Evolutionary conservation across 2,329 filamentous ascomycete species (phyloP).

Genomic region (Arthrobotrys sinensis): DNA sequence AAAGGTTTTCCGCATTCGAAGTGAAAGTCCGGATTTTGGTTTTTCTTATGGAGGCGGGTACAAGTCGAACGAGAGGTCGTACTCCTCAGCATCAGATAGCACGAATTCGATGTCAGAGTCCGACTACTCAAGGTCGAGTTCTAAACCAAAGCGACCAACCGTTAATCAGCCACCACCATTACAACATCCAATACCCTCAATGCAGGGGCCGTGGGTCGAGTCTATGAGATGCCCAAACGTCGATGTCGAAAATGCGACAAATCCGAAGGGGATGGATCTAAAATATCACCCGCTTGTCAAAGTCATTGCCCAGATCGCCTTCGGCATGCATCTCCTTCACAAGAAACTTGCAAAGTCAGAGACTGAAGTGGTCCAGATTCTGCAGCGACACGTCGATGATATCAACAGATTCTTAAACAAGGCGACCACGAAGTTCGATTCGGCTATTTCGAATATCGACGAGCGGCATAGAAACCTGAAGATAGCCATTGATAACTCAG

Average conservation of each 20-base stretch:
- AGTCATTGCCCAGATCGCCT: conserved; percentile 90
- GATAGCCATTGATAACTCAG: conserved; percentile 82
- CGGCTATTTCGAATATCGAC: conserved; percentile 83
- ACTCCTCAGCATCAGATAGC: conserved; percentile 59
- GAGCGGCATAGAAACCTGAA: conserved; percentile 85
- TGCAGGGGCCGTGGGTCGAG: conserved; percentile 87
- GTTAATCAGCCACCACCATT: conserved; percentile 68
- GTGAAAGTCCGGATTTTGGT: conserved; percentile 52
- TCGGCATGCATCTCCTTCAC: conserved; percentile 89
- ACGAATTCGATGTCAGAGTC: conserved; percentile 50
- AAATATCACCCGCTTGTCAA: conserved; percentile 90
- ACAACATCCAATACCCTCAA: conserved; percentile 80
- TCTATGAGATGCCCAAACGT: conserved; percentile 77
- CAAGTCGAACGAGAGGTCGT: conserved; percentile 45
- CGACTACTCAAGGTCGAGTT: conserved; percentile 17
- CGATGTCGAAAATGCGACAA: conserved; percentile 79
- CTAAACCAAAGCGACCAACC: background rate
- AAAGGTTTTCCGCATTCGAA: conserved; percentile 51
- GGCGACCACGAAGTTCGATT: conserved; percentile 85
- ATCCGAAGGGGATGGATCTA: conserved; percentile 82
- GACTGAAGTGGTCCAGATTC: conserved; percentile 86
- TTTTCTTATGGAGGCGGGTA: conserved; percentile 55
- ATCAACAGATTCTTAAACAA: conserved; percentile 91
- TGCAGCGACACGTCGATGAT: conserved; percentile 93
- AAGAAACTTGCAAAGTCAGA: conserved; percentile 90